phyloP scores from a whole-genome alignment of 2,329 filamentous ascomycete genomes.

The Cercospora sojina region DNA sequence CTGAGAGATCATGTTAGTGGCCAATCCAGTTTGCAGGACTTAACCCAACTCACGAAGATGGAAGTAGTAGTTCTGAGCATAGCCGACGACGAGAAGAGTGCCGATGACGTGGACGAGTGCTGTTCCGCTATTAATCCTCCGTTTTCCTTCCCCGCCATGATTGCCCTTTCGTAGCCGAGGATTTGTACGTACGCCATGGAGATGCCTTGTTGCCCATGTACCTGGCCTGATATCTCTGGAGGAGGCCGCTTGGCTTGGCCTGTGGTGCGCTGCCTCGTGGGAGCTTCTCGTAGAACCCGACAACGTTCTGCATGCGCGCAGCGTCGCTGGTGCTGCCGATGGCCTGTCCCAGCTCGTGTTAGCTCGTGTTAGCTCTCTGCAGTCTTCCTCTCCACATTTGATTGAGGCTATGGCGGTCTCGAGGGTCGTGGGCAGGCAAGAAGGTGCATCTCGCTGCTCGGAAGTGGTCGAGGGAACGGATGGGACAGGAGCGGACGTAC shows the following conservation, averaged over 20 bases:
- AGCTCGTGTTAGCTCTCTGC: constrained; percentile 27
- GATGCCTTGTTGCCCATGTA: constrained; percentile 96
- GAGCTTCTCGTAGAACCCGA: constrained; percentile 98
- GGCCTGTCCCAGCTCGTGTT: constrained; percentile 59
- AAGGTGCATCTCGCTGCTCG: background rate
- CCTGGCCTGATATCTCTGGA: constrained; percentile 78
- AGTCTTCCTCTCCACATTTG: background rate
- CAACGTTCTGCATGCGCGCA: constrained; percentile 94
- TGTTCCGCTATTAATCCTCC: constrained; percentile 43
- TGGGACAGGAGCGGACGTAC: constrained; percentile 55
- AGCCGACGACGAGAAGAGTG: constrained; percentile 76
- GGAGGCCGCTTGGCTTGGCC: constrained; percentile 74
- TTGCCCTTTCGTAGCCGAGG: background rate
- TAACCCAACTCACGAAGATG: constrained; percentile 76
- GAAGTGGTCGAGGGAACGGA: constrained; percentile 10
- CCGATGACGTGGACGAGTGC: constrained; percentile 85
- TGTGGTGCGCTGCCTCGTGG: constrained; percentile 88
- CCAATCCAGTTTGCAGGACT: background rate
- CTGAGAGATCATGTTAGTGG: constrained; percentile 49
- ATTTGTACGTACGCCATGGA: constrained; percentile 70
- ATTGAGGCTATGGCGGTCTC: background rate
- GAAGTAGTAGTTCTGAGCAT: constrained; percentile 99
- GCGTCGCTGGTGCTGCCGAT: constrained; percentile 95
- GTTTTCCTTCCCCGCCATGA: background rate
- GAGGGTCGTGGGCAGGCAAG: background rate